Conservation (phyloP, 1,284 basidiomycete species). For the Porodaedalea pini region DNA sequence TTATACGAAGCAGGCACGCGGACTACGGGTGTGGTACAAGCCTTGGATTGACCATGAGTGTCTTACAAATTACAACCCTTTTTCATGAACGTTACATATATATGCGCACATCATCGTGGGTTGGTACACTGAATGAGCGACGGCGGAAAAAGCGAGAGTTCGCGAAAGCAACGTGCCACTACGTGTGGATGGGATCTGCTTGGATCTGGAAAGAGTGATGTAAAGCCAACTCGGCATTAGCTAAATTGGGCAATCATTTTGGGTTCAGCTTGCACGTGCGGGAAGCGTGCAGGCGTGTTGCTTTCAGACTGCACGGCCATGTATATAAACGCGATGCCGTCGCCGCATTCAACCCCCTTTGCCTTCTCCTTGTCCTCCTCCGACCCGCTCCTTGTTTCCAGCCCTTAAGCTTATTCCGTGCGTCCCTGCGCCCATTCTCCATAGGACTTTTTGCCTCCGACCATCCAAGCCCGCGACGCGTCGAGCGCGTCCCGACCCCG, state of each 20-base stretch:
- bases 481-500: neutral
- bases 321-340: constrained; percentile 4
- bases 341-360: neutral
- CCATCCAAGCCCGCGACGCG: constrained; percentile 4
- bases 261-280: neutral
- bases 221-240: neutral
- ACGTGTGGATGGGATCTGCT: too few species aligned
- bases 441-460: neutral
- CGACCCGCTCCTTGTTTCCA: neutral
- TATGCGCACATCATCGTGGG: too few species aligned
- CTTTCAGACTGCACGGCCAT: neutral
- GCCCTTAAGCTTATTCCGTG: neutral
- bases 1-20: neutral
- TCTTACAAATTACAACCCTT: too few species aligned
- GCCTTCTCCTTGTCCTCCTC: neutral
- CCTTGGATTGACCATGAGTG: neutral
- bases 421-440: neutral
- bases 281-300: constrained; percentile 3
- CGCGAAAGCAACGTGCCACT: too few species aligned
- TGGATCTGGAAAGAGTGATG: neutral
- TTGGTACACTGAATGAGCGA: too few species aligned
- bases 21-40: neutral
- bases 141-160: too few species aligned
- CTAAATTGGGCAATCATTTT: neutral
- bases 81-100: too few species aligned